Evolutionary conservation across 129 eudicot genomes (phyloP).

Genomic region (Ambrosia artemisiifolia): DNA sequence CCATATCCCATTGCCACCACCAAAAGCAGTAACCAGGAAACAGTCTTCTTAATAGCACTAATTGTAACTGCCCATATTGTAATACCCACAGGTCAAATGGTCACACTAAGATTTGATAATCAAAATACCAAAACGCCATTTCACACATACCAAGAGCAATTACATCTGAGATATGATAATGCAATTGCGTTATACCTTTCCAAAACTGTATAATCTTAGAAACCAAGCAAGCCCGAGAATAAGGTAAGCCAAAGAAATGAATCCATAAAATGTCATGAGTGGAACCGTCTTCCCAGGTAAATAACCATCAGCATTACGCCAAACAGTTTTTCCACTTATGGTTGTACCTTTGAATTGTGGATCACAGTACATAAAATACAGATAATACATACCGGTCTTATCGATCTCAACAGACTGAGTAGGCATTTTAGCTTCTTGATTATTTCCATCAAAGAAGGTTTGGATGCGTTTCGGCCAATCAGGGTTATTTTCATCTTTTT

Average conservation of each 20-base stretch:
- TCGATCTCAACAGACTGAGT: slow-evolving; percentile 46
- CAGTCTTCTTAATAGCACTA: slow-evolving; percentile 62
- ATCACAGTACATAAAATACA: slow-evolving; percentile 70
- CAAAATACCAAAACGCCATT: slow-evolving; percentile 73
- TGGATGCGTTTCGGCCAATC: slow-evolving; percentile 63
- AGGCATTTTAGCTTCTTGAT: slow-evolving; percentile 46
- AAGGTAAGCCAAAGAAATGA: slow-evolving; percentile 66
- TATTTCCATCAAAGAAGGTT: slow-evolving; percentile 53
- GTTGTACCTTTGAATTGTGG: slow-evolving; percentile 57
- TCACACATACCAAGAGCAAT: slow-evolving; percentile 85
- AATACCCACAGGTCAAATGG: slow-evolving; percentile 59
- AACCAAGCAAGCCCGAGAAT: slow-evolving; percentile 65
- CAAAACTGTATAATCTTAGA: slow-evolving; percentile 56
- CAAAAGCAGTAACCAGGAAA: slow-evolving; percentile 62
- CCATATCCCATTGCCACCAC: slow-evolving; percentile 82
- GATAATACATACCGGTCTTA: slow-evolving; percentile 69
- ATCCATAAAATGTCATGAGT: slow-evolving; percentile 59
- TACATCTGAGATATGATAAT: slow-evolving; percentile 63
- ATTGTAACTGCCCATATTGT: slow-evolving; percentile 70
- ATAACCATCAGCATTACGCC: slow-evolving; percentile 79
- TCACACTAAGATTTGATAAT: slow-evolving; percentile 62
- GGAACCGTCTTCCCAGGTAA: slow-evolving; percentile 69
- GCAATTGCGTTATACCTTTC: slow-evolving; percentile 67
- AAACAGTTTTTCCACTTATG: slow-evolving; percentile 54
- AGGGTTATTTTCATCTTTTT: slow-evolving; percentile 44